Evolutionary conservation across 495 filamentous ascomycete genomes (phyloP).

Genomic region (Beverwykella pulmonaria): DNA sequence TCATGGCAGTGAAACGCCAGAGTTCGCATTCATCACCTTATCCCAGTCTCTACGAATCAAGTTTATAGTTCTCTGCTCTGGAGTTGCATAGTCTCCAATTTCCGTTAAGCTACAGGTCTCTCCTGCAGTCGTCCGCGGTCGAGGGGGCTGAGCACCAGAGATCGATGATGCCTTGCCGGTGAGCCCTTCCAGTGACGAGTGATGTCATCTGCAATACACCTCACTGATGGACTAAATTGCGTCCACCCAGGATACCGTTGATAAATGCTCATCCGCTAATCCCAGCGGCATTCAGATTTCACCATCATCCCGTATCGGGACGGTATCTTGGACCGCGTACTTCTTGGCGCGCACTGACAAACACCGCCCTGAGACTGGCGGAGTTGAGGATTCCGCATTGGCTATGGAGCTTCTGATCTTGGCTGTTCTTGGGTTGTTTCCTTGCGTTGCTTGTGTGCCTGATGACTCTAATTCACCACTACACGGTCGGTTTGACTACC

Average conservation of each 20-base stretch:
- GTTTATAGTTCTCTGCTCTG: neutral
- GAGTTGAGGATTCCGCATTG: slow-evolving; percentile 33
- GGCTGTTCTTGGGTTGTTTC: slow-evolving; percentile 31
- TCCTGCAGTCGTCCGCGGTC: slow-evolving; percentile 1
- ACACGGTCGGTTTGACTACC: slow-evolving; percentile 25
- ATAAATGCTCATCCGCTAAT: slow-evolving; percentile 4
- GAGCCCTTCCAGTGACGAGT: neutral
- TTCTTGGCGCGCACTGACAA: slow-evolving; percentile 27
- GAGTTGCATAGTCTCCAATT: neutral
- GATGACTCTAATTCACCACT: slow-evolving; percentile 17
- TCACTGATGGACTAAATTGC: neutral
- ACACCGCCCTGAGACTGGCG: slow-evolving; percentile 30
- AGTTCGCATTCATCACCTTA: neutral
- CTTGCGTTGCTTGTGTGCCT: slow-evolving; percentile 34
- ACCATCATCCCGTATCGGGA: slow-evolving; percentile 2
- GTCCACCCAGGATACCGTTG: neutral
- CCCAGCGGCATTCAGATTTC: slow-evolving; percentile 6
- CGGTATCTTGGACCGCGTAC: slow-evolving; percentile 20
- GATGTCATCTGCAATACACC: neutral
- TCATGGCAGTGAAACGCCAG: neutral
- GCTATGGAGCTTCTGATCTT: slow-evolving; percentile 30
- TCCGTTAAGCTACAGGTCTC: neutral
- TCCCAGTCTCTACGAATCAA: neutral
- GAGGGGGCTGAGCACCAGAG: neutral
- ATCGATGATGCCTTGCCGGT: neutral